A percentile compares a stretch with the other conserved stretches of the same genome.
These are phyloP conservation scores for Scedosporium boydii DNA, from an alignment of 2,329 filamentous ascomycete species.

Conservation along the genomic window DNA sequence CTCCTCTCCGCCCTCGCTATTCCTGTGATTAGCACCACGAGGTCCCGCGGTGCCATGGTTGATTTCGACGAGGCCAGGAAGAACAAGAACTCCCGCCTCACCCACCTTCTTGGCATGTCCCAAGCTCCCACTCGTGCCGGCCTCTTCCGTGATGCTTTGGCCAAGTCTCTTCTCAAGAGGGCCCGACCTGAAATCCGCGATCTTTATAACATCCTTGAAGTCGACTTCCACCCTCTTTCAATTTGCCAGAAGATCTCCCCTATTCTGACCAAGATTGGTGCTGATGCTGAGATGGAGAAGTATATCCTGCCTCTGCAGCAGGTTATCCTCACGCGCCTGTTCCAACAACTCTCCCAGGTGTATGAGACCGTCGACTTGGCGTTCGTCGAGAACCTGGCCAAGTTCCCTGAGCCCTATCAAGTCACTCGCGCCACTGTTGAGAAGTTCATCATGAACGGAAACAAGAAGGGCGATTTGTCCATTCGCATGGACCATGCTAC, in stretches of 20 bases:
- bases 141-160: slow-evolving; percentile 91
- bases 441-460: slow-evolving; percentile 99
- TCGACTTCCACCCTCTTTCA: slow-evolving; percentile 96
- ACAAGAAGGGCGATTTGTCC: slow-evolving; percentile 97
- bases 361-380: slow-evolving; percentile 95
- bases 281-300: slow-evolving; percentile 92
- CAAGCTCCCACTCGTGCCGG: slow-evolving; percentile 79
- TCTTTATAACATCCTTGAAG: slow-evolving; percentile 96
- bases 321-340: slow-evolving; percentile 94
- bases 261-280: slow-evolving; percentile 86
- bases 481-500: slow-evolving; percentile 95
- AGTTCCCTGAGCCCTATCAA: slow-evolving; percentile 95
- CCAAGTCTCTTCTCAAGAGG: slow-evolving; percentile 88
- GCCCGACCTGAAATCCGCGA: slow-evolving; percentile 91
- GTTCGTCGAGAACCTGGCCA: slow-evolving; percentile 86
- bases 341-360: slow-evolving; percentile 97
- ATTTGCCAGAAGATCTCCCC: slow-evolving; percentile 99
- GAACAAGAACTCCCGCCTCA: slow-evolving; percentile 97
- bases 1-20: slow-evolving; percentile 93
- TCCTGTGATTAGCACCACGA: slow-evolving; percentile 95
- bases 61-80: slow-evolving; percentile 96
- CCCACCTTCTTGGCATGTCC: slow-evolving; percentile 89
- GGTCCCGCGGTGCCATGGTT: slow-evolving; percentile 89
- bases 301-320: slow-evolving; percentile 94
- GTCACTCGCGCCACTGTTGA: slow-evolving; percentile 85